These are phyloP conservation scores for Puccinia novopanici DNA, from an alignment of 1,284 basidiomycete species.

Conservation along the genomic window DNA sequence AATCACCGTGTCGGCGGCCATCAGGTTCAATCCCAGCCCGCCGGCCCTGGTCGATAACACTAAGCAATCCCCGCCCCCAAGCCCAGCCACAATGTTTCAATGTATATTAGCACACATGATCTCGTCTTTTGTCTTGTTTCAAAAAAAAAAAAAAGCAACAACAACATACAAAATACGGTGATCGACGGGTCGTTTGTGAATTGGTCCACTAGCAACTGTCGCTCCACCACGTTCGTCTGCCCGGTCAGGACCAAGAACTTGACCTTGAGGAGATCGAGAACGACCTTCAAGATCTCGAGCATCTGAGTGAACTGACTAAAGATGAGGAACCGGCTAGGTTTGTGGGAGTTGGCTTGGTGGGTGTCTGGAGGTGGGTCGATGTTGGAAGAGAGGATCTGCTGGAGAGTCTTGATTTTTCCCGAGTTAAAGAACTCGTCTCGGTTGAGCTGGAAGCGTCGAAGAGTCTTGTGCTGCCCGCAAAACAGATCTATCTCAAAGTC, in stretches of 20 bases:
- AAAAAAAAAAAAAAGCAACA: conserved; percentile 53
- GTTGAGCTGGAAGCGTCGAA: conserved; percentile 74
- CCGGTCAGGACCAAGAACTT: conserved; percentile 54
- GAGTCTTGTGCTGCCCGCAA: conserved; percentile 78
- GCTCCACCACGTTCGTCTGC: conserved; percentile 62
- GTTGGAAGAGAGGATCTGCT: conserved; percentile 66
- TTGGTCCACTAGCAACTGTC: conserved; percentile 65
- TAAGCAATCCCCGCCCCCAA: conserved; percentile 76
- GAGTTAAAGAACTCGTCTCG: conserved; percentile 79
- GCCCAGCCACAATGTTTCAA: background rate
- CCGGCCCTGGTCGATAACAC: conserved; percentile 60
- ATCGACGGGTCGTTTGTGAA: conserved; percentile 61
- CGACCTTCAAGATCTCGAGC: conserved; percentile 55
- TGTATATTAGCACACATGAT: too few species aligned
- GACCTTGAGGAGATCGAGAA: conserved; percentile 51
- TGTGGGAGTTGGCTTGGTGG: conserved; percentile 59
- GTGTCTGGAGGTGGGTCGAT: conserved; percentile 56
- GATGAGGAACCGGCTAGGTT: conserved; percentile 54
- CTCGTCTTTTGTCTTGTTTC: too few species aligned
- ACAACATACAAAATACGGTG: conserved; percentile 10
- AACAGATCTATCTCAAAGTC: conserved; percentile 87
- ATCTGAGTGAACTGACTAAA: conserved; percentile 64
- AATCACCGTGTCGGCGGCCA: conserved; percentile 53
- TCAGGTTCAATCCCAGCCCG: conserved; percentile 58
- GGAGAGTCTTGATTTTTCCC: conserved; percentile 79